A percentile compares a stretch with the other conserved stretches of the same genome.
These are phyloP conservation scores for Allomyces macrogynus DNA, from an alignment of 192 early-diverging fungal species.

Conservation along the genomic window DNA sequence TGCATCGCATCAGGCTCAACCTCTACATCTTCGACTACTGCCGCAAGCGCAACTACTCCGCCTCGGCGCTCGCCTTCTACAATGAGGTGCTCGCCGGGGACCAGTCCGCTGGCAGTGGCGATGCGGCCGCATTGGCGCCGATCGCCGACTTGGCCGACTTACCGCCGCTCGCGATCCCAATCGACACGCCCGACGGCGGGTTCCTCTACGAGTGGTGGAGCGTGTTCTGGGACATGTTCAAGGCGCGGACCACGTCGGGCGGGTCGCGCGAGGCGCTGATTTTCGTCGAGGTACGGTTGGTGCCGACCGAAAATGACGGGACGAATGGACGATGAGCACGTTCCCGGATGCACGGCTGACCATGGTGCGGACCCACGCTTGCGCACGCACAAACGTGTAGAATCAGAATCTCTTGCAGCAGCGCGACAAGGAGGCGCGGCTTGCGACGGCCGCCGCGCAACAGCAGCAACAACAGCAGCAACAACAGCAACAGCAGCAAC, in stretches of 20 bases:
- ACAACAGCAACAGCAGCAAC: no score
- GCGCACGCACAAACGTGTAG: neutral
- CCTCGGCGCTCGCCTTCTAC: conserved; percentile 4
- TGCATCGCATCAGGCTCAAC: neutral
- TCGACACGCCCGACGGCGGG: conserved; percentile 12
- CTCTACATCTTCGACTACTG: conserved; percentile 11
- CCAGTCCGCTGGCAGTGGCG: neutral
- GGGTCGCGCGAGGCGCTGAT: neutral
- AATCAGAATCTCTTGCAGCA: neutral
- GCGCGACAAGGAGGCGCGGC: neutral
- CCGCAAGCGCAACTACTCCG: conserved; percentile 3
- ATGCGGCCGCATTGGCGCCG: neutral
- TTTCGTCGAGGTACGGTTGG: neutral
- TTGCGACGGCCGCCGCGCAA: neutral
- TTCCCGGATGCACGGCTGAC: neutral
- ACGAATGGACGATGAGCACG: neutral
- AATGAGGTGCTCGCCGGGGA: conserved; percentile 4
- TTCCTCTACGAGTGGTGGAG: conserved; percentile 19
- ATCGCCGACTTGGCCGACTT: neutral
- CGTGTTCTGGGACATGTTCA: conserved; percentile 16
- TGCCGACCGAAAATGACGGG: no score
- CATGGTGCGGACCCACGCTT: neutral
- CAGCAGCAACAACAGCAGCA: no score
- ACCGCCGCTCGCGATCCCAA: conserved; percentile 1
- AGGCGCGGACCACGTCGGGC: conserved; percentile 3